Base-by-base conservation (phyloP, 2,329 filamentous ascomycete genomes). In the Lasiodiplodia sp. region DNA sequence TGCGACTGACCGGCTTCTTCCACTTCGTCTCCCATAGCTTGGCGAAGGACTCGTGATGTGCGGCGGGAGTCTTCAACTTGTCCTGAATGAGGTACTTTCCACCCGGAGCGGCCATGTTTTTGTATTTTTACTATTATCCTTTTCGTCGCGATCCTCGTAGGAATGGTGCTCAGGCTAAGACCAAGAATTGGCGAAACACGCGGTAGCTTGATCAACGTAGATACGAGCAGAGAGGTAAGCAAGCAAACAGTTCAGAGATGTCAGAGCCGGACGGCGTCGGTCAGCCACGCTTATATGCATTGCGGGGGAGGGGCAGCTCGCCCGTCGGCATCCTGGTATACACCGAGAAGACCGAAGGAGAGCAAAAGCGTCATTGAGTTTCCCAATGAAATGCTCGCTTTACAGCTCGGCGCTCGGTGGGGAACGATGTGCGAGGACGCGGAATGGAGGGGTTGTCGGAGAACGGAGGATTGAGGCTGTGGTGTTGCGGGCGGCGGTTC, bases 11-110 rank as follows among this genome's bases (percentile, higher is more conserved):
- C 5, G 89, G 89, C 72, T 86, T 82, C 79, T 89, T 89, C 91
- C 91, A 94, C 79, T 92, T 92, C 7, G 88, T 91, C 80, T 92
- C 89, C 91, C 92, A 94, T 34, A 85, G 75, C 71, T 83, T 77
- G 70, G 80, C 74, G 71, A 79, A 85, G 69, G 77, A 82, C 71
- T 84, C 82, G 71, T 85, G 83, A 70, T 85, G 83, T 37, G 75
- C 70, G 5, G 83, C 83, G 14, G 76, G 76, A 23, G 74, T 79
- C 34, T 76, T 74, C 37, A 85, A 70, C 51, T 82, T 81, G 16
- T 83, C 79, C 69, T 84, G 79, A n/a, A 86, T 83, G 73, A 83
- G 83, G 74, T 78, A 84, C 64, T 79, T 75, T 7, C 78, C 77
- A 25, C 77, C 75, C 47, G 80, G 79, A 49, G 79, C 79, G 38